A percentile compares a stretch with the other conserved stretches of the same genome.
Conservation (phyloP, 805 yeast species). For the Starmerella sirachaensis region DNA sequence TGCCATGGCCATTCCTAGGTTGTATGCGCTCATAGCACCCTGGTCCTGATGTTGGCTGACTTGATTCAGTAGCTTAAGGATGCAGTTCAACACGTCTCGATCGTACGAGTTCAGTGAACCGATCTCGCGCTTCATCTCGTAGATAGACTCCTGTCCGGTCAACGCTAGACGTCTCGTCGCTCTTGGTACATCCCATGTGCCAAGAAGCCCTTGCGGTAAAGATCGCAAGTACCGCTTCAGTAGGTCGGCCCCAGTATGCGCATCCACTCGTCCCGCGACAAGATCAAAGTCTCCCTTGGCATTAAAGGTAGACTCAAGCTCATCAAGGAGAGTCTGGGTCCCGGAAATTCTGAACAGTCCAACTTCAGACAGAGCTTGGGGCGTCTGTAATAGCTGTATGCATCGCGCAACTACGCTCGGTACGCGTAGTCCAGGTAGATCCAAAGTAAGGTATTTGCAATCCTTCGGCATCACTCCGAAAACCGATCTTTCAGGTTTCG, state of each 20-base stretch:
- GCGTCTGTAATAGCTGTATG: constrained; percentile 48
- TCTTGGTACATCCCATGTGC: constrained; percentile 16
- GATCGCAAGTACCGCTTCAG: constrained; percentile 73
- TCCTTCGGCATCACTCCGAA: constrained; percentile 11
- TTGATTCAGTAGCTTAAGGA: constrained; percentile 56
- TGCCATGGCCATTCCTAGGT: constrained; percentile 38
- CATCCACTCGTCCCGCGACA: constrained; percentile 35
- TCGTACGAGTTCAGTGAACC: constrained; percentile 42
- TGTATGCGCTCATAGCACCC: constrained; percentile 77
- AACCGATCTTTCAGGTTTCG: background rate
- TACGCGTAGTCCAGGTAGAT: constrained; percentile 36
- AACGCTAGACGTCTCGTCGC: constrained; percentile 18
- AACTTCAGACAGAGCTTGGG: constrained; percentile 70
- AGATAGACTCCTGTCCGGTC: constrained; percentile 27
- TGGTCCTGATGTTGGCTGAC: constrained; percentile 48
- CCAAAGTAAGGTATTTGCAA: constrained; percentile 46
- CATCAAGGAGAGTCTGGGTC: constrained; percentile 51
- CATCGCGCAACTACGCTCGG: constrained; percentile 76
- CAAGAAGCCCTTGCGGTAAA: constrained; percentile 48
- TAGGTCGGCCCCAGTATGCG: constrained; percentile 78
- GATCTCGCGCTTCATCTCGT: constrained; percentile 7
- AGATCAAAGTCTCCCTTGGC: constrained; percentile 20
- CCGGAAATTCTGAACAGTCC: constrained; percentile 78
- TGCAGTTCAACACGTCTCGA: constrained; percentile 45
- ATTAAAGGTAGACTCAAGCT: constrained; percentile 56